phyloP scores from a whole-genome alignment of 2,329 filamentous ascomycete genomes.

The Allantophomopsis lycopodina region DNA sequence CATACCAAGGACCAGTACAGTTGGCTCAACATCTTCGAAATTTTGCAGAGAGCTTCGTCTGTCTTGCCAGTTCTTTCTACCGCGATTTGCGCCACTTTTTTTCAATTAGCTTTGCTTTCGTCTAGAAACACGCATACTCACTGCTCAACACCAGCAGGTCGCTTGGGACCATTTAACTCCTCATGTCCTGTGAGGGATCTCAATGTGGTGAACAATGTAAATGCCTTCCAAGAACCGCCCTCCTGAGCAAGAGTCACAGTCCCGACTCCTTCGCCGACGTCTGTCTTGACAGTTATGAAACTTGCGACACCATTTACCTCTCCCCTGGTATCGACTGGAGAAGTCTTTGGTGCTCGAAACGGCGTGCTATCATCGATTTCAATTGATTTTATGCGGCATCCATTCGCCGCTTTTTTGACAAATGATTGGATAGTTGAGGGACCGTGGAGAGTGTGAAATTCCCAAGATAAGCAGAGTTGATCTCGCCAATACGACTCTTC shows the following conservation, averaged over 20 bases:
- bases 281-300: conserved; percentile 37
- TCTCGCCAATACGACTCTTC: conserved; percentile 21
- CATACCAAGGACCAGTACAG: conserved; percentile 43
- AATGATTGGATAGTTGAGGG: conserved; percentile 1
- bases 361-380: conserved; percentile 30
- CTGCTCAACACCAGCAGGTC: background rate
- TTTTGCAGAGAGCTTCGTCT: conserved; percentile 27
- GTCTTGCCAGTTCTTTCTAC: conserved; percentile 39
- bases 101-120: too few relatives aligned
- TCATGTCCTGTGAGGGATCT: conserved; percentile 36
- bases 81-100: too few relatives aligned
- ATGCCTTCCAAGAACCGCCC: conserved; percentile 40
- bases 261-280: conserved; percentile 38
- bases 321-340: conserved; percentile 32
- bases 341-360: conserved; percentile 26
- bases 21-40: conserved; percentile 33
- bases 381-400: conserved; percentile 22
- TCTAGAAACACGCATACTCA: background rate
- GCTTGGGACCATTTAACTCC: conserved; percentile 20
- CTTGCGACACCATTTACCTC: conserved; percentile 37
- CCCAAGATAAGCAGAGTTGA: conserved; percentile 24
- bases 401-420: conserved; percentile 9
- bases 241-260: conserved; percentile 33
- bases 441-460: conserved; percentile 21
- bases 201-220: conserved; percentile 46